Evolutionary conservation across 495 filamentous ascomycete species (phyloP), one percentile per base, ranked within the genome.

Genomic region (Aspergillus ellipticus): DNA sequence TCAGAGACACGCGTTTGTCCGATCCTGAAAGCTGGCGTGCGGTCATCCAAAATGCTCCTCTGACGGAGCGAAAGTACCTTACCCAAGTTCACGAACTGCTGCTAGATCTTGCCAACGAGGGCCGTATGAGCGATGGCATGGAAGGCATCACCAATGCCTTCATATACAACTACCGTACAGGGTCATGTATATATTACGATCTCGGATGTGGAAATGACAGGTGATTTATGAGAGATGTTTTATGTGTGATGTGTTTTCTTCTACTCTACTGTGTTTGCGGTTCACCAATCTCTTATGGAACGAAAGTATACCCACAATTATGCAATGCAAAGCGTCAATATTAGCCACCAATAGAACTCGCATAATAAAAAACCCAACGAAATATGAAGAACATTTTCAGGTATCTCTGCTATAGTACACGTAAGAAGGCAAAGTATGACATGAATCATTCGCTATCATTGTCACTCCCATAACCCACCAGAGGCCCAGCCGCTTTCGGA

Each of bases 391-490:
- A 55, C 35, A 39, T 39, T 39, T 56, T 49, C 45, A 73, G 73
- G 71, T 71, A 74, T 74, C 71, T 62, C 58, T 73, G 46, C 29
- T 74, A 72, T 72, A 67, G 55, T 74, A 71, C 69, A 74, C 62
- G 48, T 31, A 43, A 66, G 54, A 55, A 55, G 48, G 51, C 22
- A 45, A 51, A 60, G 51, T 55, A 55, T 50, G 53, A 50, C 35
- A 50, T 56, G 47, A 43, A 57, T 49, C 54, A 82, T 57, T 82
- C 78, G 57, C 81, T 84, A 60, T 96, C 92, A 65, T 90, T 89
- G 72, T 96, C 93, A 72, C 92, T 96, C 31, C 85, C 93, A 64
- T 97, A 97, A 9, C 81, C 88, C 9, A 96, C 92, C 63, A 97
- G 75, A 10, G 90, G 88, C 15, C 90, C 90, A 9, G 67, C 61